phyloP scores from a whole-genome alignment of 2,329 filamentous ascomycete species.

The Exophiala aquamarina region DNA sequence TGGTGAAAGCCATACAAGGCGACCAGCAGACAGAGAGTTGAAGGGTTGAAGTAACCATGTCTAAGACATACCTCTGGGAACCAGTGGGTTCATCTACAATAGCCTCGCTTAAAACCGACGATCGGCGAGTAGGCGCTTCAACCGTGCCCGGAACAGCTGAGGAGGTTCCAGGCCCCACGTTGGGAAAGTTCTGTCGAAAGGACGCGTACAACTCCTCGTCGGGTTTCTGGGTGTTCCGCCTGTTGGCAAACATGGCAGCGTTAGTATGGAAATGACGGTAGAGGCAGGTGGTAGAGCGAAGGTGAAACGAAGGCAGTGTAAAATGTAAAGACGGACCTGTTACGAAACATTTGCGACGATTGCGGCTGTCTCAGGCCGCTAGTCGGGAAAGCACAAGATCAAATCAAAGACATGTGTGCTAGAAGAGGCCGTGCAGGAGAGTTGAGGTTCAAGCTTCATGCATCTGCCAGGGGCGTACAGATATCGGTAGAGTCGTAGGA shows the following conservation, averaged over 20 bases:
- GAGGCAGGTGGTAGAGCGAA: conserved; percentile 3
- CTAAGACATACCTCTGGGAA: conserved; percentile 26
- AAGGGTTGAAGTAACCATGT: conserved; percentile 15
- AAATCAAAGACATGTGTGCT: conserved; percentile 24
- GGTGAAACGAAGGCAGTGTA: conserved; percentile 18
- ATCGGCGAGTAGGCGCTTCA: conserved; percentile 38
- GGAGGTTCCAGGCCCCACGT: conserved; percentile 59
- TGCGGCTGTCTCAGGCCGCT: conserved; percentile 26
- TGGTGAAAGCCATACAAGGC: not conserved
- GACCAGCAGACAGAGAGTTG: conserved; percentile 4
- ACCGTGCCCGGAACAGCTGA: conserved; percentile 47
- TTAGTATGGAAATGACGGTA: conserved; percentile 14
- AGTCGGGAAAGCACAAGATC: conserved; percentile 17
- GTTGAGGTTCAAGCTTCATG: conserved; percentile 9
- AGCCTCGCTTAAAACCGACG: conserved; percentile 29
- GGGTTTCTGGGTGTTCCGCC: conserved; percentile 80
- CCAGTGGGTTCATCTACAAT: conserved; percentile 26
- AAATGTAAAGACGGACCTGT: conserved; percentile 40
- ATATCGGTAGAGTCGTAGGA: conserved; percentile 3
- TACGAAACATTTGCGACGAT: conserved; percentile 45
- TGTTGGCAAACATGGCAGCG: conserved; percentile 35
- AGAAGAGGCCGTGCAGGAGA: conserved; percentile 11
- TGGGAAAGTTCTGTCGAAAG: conserved; percentile 81
- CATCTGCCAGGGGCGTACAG: conserved; percentile 9
- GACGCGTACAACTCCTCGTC: conserved; percentile 78